These are phyloP conservation scores for Macrolepiota dolichaula DNA, from an alignment of 768 basidiomycete species.

Conservation along the genomic window DNA sequence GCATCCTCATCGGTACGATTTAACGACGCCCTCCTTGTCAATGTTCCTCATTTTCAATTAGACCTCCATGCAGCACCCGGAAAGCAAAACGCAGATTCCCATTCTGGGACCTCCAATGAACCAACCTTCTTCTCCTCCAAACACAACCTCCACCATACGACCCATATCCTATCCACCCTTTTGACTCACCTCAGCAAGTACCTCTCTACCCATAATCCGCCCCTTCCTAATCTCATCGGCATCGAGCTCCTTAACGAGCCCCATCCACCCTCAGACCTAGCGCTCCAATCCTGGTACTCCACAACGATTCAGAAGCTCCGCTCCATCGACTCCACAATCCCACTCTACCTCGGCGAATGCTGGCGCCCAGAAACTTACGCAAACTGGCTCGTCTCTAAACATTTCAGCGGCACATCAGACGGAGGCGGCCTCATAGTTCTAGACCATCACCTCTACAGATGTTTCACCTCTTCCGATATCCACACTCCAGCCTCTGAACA, in stretches of 20 bases:
- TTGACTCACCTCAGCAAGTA: constrained; percentile 24
- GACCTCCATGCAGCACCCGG: constrained; percentile 76
- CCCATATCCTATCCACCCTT: constrained; percentile 45
- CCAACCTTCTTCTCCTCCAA: constrained; percentile 47
- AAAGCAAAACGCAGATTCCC: constrained; percentile 68
- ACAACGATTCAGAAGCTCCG: constrained; percentile 52
- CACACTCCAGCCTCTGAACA: constrained; percentile 52
- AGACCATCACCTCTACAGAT: constrained; percentile 84
- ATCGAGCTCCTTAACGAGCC: constrained; percentile 63
- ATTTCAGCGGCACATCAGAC: constrained; percentile 16
- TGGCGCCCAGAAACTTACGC: constrained; percentile 71
- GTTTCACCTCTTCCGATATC: constrained; percentile 64
- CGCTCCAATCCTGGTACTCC: constrained; percentile 62
- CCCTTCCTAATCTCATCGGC: constrained; percentile 51
- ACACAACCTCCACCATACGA: constrained; percentile 43
- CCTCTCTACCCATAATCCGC: constrained; percentile 27
- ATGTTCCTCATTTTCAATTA: constrained; percentile 19
- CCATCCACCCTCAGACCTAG: constrained; percentile 42
- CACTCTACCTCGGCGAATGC: constrained; percentile 72
- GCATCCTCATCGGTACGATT: constrained; percentile 64
- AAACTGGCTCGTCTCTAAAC: constrained; percentile 39
- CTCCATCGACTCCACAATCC: constrained; percentile 48
- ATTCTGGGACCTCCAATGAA: constrained; percentile 56
- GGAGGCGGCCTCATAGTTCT: constrained; percentile 58
- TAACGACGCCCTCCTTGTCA: not conserved